Evolutionary conservation across 2,329 filamentous ascomycete species (phyloP), one percentile per base, ranked within the genome.

Genomic region (Alternaria sp.): DNA sequence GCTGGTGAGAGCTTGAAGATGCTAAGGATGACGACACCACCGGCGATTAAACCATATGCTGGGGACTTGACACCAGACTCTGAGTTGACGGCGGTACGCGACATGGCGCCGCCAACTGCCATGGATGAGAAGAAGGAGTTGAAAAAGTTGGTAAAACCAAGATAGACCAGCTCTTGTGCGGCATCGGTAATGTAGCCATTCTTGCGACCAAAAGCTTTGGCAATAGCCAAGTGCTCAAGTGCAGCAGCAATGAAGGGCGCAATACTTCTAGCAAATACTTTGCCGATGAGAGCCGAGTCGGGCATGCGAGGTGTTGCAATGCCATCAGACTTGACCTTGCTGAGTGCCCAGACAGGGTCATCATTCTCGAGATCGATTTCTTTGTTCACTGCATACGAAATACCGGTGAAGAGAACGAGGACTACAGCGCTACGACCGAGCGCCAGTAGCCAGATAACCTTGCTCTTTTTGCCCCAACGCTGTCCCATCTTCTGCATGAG

Each of bases 71-170:
- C 87, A 33, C 84, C 83, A 49, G 85, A 87, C 29, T 86, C 82
- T 0, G 86, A 88, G 78, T 89, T 90, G 68, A 90, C 86, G 8
- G 88, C 86, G 1, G 87, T 89, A 9, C 87, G 81, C 0, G 86
- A 88, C 84, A 90, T 89, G 62, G 86, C 87, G 24, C 86, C 88
- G 11, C 86, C 86, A 11, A 88, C 80, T n/a, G 86, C 81, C 85
- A 89, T 88, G 9, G 84, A 80, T 23, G 85, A 84, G 72, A 90
- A 89, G 75, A 88, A 86, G 45, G 83, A 84, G 75, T 88, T 89
- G 76, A 87, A 81, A 58, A 89, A 82, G 73, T 89, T 89, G 39
- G 83, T 82, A 14, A 85, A 73, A 9, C 87, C 87, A 3, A 88
- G 83, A 65, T 87, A 89, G 56, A 85, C 85, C 2, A 90, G 82